Base-by-base conservation (phyloP, 1,284 basidiomycete genomes). In the Cutaneotrichosporon curvatum region DNA sequence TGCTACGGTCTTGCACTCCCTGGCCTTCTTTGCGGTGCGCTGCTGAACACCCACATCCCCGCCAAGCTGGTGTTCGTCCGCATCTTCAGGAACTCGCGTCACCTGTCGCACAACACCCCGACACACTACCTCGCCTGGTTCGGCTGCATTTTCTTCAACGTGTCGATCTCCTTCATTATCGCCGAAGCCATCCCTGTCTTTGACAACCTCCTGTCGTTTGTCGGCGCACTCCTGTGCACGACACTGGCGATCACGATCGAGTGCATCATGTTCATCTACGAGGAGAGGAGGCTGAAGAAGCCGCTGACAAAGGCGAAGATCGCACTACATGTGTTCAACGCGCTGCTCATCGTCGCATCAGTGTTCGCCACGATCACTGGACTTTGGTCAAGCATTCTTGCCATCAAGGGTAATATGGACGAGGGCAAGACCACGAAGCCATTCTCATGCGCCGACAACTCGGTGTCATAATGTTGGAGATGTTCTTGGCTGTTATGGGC, bases 11-110 rank as follows among this genome's bases (percentile, higher is more conserved):
- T 71, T 20, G 64, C 65, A 3, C 37, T 70, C 8, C 63, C 62
- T 0, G 62, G 62, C 7, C 50, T 73, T 10, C 38, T 69, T 20
- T 57, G 60, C 14, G 51, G 53, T 14, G 53, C 53, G 14, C 51
- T 59, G 18, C 47, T 71, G 30, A 60, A 63, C 50, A 54, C 50
- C 25, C 63, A 63, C 48, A 49, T 66, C 2, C 75, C 78, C 6
- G 78, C 79, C 21, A 82, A 82, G 60, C 75, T 80, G 36, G 58
- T 82, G 39, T 82, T 83, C 57, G 73, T 83, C 46, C 75, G 81
- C 10, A 55, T 78, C 44, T 78, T 83, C 59, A 75, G 80, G 15
- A 73, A 75, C 51, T 74, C 77, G 11, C 64, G 64, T 10, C 81
- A 84, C 61, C 61, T 84, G 41, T 75, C 81, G 51, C 71, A 70